Percentiles rank a stretch among this genome's conserved stretches.
Evolutionary conservation across 106 monocot species (phyloP).

Genomic region (Vanilla planifolia): DNA sequence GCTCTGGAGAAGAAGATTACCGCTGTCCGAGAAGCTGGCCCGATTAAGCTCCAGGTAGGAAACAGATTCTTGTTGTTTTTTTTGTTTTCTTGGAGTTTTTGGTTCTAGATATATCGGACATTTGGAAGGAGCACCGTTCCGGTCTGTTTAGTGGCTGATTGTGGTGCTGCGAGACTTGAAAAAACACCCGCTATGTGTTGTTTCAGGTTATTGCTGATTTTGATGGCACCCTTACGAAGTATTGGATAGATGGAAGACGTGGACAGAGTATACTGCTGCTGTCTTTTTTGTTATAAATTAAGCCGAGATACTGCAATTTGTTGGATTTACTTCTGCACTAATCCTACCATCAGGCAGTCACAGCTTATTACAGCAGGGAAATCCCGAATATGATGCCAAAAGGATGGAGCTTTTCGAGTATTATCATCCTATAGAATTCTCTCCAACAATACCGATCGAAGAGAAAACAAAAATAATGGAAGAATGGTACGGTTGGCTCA

Average conservation of each 20-base stretch:
- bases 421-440: constrained; percentile 75
- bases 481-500: constrained; percentile 64
- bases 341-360: constrained; percentile 43
- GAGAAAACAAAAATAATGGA: constrained; percentile 88
- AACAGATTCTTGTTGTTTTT: neutral
- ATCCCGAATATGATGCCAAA: constrained; percentile 57
- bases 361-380: constrained; percentile 67
- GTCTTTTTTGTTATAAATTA: neutral
- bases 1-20: constrained; percentile 44
- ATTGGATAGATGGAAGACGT: constrained; percentile 57
- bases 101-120: too few relatives aligned
- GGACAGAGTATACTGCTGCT: constrained; percentile 47
- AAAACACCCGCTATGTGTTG: neutral
- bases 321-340: constrained; percentile 7
- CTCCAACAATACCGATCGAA: constrained; percentile 59
- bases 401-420: constrained; percentile 62
- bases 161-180: neutral
- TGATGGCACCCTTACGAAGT: constrained; percentile 68
- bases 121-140: too few relatives aligned
- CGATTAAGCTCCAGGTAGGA: constrained; percentile 50
- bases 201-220: constrained; percentile 77
- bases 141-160: neutral
- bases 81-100: neutral
- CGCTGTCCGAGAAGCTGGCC: constrained; percentile 38
- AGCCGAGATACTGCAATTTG: neutral